These are phyloP conservation scores for Diaporthe sp. DNA, from an alignment of 2,329 filamentous ascomycete genomes.

Conservation along the genomic window DNA sequence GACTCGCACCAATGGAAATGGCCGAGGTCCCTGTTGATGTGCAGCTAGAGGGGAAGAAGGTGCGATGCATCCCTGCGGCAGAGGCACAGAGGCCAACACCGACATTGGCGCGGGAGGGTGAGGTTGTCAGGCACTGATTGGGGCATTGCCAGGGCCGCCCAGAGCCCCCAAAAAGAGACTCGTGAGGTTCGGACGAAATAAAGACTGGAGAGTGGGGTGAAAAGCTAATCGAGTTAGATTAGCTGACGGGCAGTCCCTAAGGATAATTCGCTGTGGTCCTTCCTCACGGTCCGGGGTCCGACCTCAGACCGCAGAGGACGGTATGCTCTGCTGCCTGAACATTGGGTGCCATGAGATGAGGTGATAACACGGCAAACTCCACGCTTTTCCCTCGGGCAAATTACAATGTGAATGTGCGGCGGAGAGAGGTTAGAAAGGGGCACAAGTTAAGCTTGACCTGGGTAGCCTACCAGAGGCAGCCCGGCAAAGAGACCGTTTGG, in stretches of 20 bases:
- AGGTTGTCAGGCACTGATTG: constrained; percentile 37
- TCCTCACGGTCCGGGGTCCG: background rate
- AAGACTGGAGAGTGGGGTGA: constrained; percentile 22
- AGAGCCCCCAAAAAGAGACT: constrained; percentile 14
- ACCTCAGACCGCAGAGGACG: constrained; percentile 7
- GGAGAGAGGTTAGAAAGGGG: constrained; percentile 7
- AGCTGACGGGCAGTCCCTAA: background rate
- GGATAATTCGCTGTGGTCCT: constrained; percentile 28
- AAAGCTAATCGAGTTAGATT: constrained; percentile 28
- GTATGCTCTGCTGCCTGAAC: background rate
- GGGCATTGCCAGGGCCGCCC: constrained; percentile 30
- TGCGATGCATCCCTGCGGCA: constrained; percentile 36
- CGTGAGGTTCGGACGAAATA: constrained; percentile 33
- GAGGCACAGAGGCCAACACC: constrained; percentile 22
- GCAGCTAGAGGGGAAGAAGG: constrained; percentile 33
- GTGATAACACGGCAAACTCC: constrained; percentile 6
- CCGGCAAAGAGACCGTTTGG: constrained; percentile 17
- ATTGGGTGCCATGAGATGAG: constrained; percentile 25
- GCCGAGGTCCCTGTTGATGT: constrained; percentile 37
- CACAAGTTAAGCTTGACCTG: constrained; percentile 2
- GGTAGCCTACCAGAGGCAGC: constrained; percentile 25
- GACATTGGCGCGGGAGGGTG: constrained; percentile 35
- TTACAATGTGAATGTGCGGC: constrained; percentile 8
- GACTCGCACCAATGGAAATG: constrained; percentile 38
- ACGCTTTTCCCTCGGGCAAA: constrained; percentile 9